Evolutionary conservation across 495 filamentous ascomycete species (phyloP), one percentile per base, ranked within the genome.

Genomic region (Cetradonia linearis): DNA sequence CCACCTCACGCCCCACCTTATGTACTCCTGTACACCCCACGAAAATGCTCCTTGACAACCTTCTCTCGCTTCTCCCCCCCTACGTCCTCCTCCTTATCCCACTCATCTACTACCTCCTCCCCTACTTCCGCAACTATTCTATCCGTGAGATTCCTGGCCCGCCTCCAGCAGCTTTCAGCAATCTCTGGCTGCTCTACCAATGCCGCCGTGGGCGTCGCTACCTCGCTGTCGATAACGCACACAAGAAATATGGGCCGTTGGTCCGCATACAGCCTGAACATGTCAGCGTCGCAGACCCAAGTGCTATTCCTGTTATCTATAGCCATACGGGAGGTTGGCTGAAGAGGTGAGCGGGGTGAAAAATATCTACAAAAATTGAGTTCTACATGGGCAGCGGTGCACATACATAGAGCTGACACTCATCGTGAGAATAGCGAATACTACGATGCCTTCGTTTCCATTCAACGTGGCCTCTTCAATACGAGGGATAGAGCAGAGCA

Each of bases 361-460:
- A 23, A 7, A 0, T 34, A n/a, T 58, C 33, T 25, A 8, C 49
- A 42, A 7, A 7, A 48, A n/a, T n/a, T 20, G 0, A 27, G 25
- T 57, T 4, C 55, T 44, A 16, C n/a, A 37, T 1, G 4, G 18
- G 30, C 31, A 13, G 8, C 14, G 1, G 14, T 37, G 14, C 5
- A 18, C n/a, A 1, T 34, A 6, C 3, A 46, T 5, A n/a, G 33
- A 25, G 46, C 14, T 53, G 30, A 58, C 30, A 30, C 1, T 3
- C 10, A n/a, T 23, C 37, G 23, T 6, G 27, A 20, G 25, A 3
- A 11, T n/a, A 86, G 82, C 33, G 82, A 89, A 18, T 95, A 89
- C 75, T 95, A 95, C 68, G 89, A 95, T 69, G 87, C 88, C 52
- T 95, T 95, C 64, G 89, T 95, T 66, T 89, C 86, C 34, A 92